A percentile compares a stretch with the other conserved stretches of the same genome.
phyloP scores from a whole-genome alignment of 352 stramenopile genomes.

The Phytophthora sansomeana region DNA sequence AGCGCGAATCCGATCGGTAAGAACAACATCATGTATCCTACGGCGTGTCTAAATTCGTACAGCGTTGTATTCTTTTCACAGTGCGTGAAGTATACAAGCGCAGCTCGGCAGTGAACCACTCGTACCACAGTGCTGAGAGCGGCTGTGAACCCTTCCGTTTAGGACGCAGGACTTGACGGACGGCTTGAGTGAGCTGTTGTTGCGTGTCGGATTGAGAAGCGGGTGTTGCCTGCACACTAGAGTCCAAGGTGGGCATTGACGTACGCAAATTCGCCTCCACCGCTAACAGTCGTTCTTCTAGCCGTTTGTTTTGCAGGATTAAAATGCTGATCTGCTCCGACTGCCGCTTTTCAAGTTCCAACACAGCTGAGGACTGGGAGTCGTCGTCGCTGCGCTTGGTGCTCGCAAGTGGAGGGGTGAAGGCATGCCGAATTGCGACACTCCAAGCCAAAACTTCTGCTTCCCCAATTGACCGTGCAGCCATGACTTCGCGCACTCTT shows the following conservation, averaged over 20 bases:
- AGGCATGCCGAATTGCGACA: background rate
- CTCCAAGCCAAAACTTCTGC: background rate
- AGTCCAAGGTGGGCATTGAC: too few species aligned
- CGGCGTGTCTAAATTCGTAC: constrained; percentile 17
- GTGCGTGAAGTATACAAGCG: background rate
- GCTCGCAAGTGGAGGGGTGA: background rate
- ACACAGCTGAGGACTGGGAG: background rate
- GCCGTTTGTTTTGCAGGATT: constrained; percentile 18
- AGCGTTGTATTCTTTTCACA: constrained; percentile 13
- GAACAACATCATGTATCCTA: constrained; percentile 21
- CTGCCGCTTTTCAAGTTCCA: constrained; percentile 14
- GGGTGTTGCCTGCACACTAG: too few species aligned
- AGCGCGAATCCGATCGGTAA: constrained; percentile 11
- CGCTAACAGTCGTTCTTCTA: constrained; percentile 20
- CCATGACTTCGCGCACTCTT: constrained; percentile 6
- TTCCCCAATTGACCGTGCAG: too few species aligned
- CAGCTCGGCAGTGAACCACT: too few species aligned
- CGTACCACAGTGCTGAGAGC: background rate
- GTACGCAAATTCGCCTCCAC: background rate
- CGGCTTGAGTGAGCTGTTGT: background rate
- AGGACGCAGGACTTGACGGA: background rate
- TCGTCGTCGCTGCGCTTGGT: background rate
- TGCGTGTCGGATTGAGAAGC: background rate
- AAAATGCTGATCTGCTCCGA: constrained; percentile 7
- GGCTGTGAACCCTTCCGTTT: constrained; percentile 4